phyloP scores from a whole-genome alignment of 2,329 filamentous ascomycete species.

The Fusarium tanahbumbuense region DNA sequence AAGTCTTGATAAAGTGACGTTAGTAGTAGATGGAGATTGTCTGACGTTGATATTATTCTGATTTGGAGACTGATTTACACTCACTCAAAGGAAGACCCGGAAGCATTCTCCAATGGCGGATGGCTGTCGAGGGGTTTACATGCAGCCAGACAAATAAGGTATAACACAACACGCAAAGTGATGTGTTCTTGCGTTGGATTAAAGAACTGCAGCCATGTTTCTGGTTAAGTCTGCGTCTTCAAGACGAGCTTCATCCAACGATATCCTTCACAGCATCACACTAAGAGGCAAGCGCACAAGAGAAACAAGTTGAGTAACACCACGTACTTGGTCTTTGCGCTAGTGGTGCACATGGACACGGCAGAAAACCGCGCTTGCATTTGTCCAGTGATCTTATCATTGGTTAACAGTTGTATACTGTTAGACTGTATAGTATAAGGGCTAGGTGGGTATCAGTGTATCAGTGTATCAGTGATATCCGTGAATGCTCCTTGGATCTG shows the following conservation, averaged over 20 bases:
- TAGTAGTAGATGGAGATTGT: not conserved
- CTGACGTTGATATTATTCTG: not conserved
- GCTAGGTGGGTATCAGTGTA: not conserved
- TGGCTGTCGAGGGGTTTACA: not conserved
- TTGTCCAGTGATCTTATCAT: not conserved
- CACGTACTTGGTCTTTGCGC: not conserved
- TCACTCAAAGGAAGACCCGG: not conserved
- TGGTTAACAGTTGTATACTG: not conserved
- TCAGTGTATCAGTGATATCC: not conserved
- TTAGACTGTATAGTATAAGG: not conserved
- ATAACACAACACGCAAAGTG: slow-evolving; percentile 1
- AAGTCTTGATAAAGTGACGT: not conserved
- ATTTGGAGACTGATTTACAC: not conserved
- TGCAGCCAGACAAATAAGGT: not conserved
- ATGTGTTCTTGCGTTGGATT: not conserved
- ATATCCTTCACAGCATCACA: not conserved
- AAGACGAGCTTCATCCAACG: not conserved
- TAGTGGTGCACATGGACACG: not conserved
- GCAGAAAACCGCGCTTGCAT: not conserved
- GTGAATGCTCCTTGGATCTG: slow-evolving; percentile 33
- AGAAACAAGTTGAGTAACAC: slow-evolving; percentile 8
- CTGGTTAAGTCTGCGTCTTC: not conserved
- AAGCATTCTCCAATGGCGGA: not conserved
- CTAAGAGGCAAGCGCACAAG: not conserved
- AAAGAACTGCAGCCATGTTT: not conserved